Evolutionary conservation across 371 early-diverging fungal species (phyloP).

Genomic region (Dichotomocladium elegans): DNA sequence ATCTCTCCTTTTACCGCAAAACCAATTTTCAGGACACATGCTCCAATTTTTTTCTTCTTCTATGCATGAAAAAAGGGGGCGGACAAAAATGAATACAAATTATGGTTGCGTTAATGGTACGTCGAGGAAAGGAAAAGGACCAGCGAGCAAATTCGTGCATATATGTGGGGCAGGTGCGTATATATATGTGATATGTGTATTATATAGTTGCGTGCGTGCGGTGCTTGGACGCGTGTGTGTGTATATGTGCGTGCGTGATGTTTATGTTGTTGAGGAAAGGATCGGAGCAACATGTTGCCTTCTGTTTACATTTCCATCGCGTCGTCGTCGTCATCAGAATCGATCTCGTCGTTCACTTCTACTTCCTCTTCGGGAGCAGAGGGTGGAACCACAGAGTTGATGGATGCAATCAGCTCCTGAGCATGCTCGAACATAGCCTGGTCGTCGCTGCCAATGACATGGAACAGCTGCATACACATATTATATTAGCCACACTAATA

Average conservation of each 20-base stretch:
- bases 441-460: slow-evolving; percentile 61
- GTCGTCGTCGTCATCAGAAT: slow-evolving; percentile 39
- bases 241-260: neutral
- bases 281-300: neutral
- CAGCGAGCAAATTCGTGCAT: no score
- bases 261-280: neutral
- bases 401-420: slow-evolving; percentile 58
- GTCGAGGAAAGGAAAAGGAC: no score
- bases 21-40: no score
- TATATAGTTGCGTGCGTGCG: no score
- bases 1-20: no score
- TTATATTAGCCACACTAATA: slow-evolving; percentile 8
- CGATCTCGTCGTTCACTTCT: slow-evolving; percentile 19
- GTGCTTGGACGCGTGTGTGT: slow-evolving; percentile 1
- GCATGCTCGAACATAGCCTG: slow-evolving; percentile 66
- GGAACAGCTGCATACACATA: slow-evolving; percentile 43
- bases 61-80: no score
- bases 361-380: slow-evolving; percentile 32
- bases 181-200: no score
- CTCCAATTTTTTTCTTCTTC: no score
- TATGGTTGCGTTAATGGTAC: no score
- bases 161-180: no score
- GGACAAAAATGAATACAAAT: no score
- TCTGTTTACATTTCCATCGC: slow-evolving; percentile 44
- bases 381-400: slow-evolving; percentile 51